Evolutionary conservation across 2,329 filamentous ascomycete species (phyloP), one percentile per base, ranked within the genome.

Genomic region (Claviceps capensis): DNA sequence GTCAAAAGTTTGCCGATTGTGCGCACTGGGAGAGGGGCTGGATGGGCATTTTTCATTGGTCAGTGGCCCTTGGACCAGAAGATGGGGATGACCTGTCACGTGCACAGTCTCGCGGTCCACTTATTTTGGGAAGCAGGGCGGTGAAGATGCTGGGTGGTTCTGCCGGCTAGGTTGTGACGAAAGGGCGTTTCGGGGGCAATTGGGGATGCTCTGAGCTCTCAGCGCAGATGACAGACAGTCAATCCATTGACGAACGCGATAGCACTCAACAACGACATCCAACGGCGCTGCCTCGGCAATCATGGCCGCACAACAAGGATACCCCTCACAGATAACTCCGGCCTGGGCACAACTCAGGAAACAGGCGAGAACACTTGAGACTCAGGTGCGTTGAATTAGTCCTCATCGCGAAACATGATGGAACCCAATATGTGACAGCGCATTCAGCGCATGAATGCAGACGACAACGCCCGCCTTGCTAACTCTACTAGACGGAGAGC

Each of bases 331-430:
- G 70, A 73, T 46, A 72, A 81, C 70, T 56, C 75, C 78, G 57
- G 84, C 89, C 71, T 98, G 93, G 93, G 84, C 88, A 63, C 89
- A 96, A 72, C 78, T 97, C 60, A 86, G 93, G 62, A 89, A 96
- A 67, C 91, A 97, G 71, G 88, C 89, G 55, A 79, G 93, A 62
- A 81, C 83, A 45, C 75, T 96, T 56, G 93, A 98, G 69, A 88
- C 85, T 55, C 91, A 97, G 78, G 91, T 95, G 74, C 58, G 67
- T 30, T 30, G 43, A 30, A 6, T 23, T 11, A 5, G 11, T 14
- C 8, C 13, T 13, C 7, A 17, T 23, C 14, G 41, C 34, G 19
- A 19, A n/a, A 37, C 42, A 11, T 40, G 23, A 49, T 26, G 30
- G 41, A 16, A n/a, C n/a, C 4, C 13, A 46, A 17, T 9, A 50